Percentiles rank a stretch among this genome's conserved stretches.
phyloP scores from a whole-genome alignment of 768 basidiomycete genomes.

The Tylopilus intermedius region DNA sequence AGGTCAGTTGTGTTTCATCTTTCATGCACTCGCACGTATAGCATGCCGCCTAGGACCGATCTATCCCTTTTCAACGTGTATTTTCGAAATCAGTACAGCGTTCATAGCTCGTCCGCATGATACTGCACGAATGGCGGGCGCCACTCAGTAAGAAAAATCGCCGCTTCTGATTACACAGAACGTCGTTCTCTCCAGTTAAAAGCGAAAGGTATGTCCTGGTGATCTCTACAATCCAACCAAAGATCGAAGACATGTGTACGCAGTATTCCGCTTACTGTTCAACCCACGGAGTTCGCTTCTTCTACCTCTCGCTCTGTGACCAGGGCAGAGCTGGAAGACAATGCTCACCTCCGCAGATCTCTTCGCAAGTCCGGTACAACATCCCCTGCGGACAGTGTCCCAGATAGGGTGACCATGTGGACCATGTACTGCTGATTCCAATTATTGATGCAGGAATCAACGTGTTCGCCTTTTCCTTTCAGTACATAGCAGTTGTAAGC shows the following conservation, averaged over 20 bases:
- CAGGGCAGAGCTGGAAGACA: not conserved
- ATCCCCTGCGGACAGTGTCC: conserved; percentile 10
- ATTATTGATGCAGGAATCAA: no score
- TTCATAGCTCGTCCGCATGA: conserved; percentile 1
- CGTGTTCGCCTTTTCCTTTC: not conserved
- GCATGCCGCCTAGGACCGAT: not conserved
- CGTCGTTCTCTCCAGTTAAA: conserved; percentile 13
- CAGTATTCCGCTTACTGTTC: conserved; percentile 6
- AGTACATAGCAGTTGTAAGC: conserved; percentile 7
- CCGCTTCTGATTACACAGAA: conserved; percentile 2
- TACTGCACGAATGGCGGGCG: conserved; percentile 8
- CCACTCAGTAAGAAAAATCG: conserved; percentile 2
- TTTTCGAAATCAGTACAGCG: not conserved
- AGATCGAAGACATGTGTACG: conserved; percentile 17
- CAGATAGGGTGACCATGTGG: not conserved
- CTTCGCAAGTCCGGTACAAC: not conserved
- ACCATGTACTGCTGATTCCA: no score
- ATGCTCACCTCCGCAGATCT: not conserved
- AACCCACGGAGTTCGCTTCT: conserved; percentile 1
- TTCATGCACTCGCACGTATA: conserved; percentile 1
- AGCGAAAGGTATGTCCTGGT: conserved; percentile 12
- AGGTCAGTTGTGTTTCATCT: conserved; percentile 8
- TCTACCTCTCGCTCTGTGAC: not conserved
- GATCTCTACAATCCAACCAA: conserved; percentile 5
- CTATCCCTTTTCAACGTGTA: not conserved